Percentiles rank a stretch among this genome's conserved stretches.
These are phyloP conservation scores for Ceratobasidium sp. DNA, from an alignment of 1,284 basidiomycete genomes.

Conservation along the genomic window DNA sequence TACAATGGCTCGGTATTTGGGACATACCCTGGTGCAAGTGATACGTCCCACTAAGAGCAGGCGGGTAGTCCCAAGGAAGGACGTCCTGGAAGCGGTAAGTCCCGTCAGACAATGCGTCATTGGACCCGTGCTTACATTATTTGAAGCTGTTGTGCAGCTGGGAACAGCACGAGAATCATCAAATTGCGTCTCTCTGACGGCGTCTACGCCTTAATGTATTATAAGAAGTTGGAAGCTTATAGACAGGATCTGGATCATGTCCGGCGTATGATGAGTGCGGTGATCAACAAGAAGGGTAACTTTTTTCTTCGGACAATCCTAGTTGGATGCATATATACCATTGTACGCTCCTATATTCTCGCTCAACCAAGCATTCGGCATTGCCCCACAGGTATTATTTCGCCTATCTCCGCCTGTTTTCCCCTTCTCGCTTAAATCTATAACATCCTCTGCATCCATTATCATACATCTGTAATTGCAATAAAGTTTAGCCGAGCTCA, in stretches of 20 bases:
- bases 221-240: background rate
- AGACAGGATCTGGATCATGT: background rate
- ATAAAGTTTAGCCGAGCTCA: too few species aligned
- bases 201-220: background rate
- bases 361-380: too few species aligned
- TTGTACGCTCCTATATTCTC: background rate
- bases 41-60: background rate
- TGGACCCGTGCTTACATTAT: background rate
- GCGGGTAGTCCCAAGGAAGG: constrained; percentile 63
- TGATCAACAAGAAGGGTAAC: background rate
- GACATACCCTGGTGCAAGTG: constrained; percentile 20
- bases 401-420: too few species aligned
- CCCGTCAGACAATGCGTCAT: background rate
- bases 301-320: background rate
- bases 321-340: background rate
- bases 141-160: constrained; percentile 11
- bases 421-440: background rate
- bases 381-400: background rate
- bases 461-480: background rate
- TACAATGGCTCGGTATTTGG: constrained; percentile 16
- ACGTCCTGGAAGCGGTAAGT: constrained; percentile 79
- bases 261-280: background rate
- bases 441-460: background rate
- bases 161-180: background rate
- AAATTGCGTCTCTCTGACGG: background rate